Base-by-base conservation (phyloP, 2,329 filamentous ascomycete species). In the Aspergillus hiratsukae region DNA sequence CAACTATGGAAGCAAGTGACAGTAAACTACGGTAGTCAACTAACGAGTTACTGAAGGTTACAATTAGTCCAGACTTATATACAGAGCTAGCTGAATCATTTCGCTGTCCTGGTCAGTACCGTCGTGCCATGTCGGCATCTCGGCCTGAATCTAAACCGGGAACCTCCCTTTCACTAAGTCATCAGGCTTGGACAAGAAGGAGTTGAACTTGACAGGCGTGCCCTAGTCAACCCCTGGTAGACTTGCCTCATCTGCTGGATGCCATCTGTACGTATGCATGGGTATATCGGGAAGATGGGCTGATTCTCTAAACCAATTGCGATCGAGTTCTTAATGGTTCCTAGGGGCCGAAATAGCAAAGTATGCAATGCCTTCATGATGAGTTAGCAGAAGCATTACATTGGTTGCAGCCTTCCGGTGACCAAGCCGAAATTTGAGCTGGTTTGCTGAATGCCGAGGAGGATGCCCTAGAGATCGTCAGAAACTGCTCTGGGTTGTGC, bases 271-370 rank as follows among this genome's bases (percentile, higher is more conserved):
- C 68, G 58, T 58, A 73, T 72, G 4, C 78, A 64, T 2, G 82
- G 82, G 49, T 78, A 84, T 0, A 81, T 85, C 0, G 82, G 82
- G 53, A 83, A 85, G 0, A 73, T 70, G 0, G 79, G 73, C 0
- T 72, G 75, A 7, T 74, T 73, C 51, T 83, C 80, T 0, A 83
- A 64, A 0, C 74, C 80, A 0, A 82, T 64, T 0, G 79, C 80
- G 0, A 78, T 71, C 6, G 78, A 76, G 51, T 78, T 78, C 68
- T 80, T 79, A 0, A 82, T 64, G 0, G 81, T 83, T 1, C 80
- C 81, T 0, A 83, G 68, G 1, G 75, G 76, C 79, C 79, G 81
- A 81, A 10, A 83, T 80, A 0, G 78, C 76, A 51, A 83, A 83
- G 56, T 81, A 83, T 0, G 79, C 75, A 14, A 83, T 76, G 0